Evolutionary conservation across 352 stramenopile species (phyloP), one percentile per base, ranked within the genome.

Genomic region (Pythium aquatile): DNA sequence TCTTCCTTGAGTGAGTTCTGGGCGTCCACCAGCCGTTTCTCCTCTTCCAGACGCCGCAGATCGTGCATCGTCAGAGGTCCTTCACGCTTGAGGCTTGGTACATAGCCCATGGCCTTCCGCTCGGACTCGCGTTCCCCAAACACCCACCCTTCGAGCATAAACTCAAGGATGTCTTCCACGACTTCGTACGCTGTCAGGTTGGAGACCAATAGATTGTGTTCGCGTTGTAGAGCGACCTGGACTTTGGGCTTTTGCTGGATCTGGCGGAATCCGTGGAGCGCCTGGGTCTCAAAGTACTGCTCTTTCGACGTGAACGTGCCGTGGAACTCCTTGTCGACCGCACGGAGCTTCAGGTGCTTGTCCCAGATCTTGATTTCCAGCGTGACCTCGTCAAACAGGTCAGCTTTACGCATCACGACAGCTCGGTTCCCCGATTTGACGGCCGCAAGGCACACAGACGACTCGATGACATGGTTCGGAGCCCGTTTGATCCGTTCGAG

Each of bases 71-170:
- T 83, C 47, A 91, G 52, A 55, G 78, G 80, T 0, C 87, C 85
- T 56, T 97, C 81, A 37, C 69, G 82, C 72, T 97, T 94, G 14
- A 97, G 55, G 58, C 85, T 95, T 8, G 88, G 88, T 11, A 97
- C 86, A 49, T 81, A 97, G 7, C 89, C 88, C 20, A 90, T 68
- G 1, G 79, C 85, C 33, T 78, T 69, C 30, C 77, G 74, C 28
- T 87, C 68, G 11, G 87, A 97, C 68, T 97, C 79, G 53, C 90
- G 83, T 74, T 98, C 94, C 5, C 96, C 96, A 70, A 99, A 98
- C 56, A 94, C 75, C 96, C 96, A 99, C 2, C 96, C 96, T 80
- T 98, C 96, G 16, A 98, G 77, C 96, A 99, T 98, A 37, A 75
- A 97, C 48, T 97, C 83, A 6, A 99, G 77, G 20, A 98, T 90